A percentile compares a stretch with the other conserved stretches of the same genome.
Conservation (phyloP, 2,329 filamentous ascomycete species). For the Colletotrichum gloeosporioides region DNA sequence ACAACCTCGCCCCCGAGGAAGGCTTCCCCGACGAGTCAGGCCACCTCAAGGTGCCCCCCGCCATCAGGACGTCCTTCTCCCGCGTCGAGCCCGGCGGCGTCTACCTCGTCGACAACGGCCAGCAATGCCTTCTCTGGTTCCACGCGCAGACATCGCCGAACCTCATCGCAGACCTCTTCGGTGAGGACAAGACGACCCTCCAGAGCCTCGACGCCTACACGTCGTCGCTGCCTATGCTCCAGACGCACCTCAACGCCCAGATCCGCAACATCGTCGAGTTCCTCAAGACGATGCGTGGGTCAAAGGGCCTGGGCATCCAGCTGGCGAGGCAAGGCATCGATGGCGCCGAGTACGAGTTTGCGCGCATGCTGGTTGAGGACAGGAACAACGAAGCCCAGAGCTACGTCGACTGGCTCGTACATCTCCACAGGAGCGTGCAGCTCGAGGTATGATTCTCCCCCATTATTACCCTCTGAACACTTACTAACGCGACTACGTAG, state of each 20-base stretch:
- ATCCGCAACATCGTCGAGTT: conserved; percentile 93
- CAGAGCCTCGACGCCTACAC: conserved; percentile 82
- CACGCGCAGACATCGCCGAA: conserved; percentile 93
- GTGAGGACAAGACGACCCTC: conserved; percentile 72
- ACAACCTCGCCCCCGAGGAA: conserved; percentile 86
- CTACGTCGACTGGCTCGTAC: conserved; percentile 98
- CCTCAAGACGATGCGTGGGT: conserved; percentile 78
- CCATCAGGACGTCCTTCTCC: conserved; percentile 83
- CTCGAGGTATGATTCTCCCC: conserved; percentile 68
- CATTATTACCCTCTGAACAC: background rate
- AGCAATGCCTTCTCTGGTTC: conserved; percentile 90
- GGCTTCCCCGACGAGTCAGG: conserved; percentile 94
- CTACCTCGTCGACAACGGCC: conserved; percentile 95
- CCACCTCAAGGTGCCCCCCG: conserved; percentile 82
- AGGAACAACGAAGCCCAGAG: conserved; percentile 97
- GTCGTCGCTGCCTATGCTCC: conserved; percentile 79
- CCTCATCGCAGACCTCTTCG: conserved; percentile 88
- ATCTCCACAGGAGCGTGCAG: conserved; percentile 91
- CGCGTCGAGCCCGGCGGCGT: conserved; percentile 91
- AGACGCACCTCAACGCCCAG: conserved; percentile 94
- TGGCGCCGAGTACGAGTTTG: conserved; percentile 96
- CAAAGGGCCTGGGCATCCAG: conserved; percentile 88
- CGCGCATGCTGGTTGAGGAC: conserved; percentile 87
- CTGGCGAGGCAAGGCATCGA: conserved; percentile 91
- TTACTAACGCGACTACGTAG: conserved; percentile 40